Percentiles rank a stretch among this genome's conserved stretches.
These are phyloP conservation scores for Stemphylium beticola DNA, from an alignment of 2,329 filamentous ascomycete species.

Conservation along the genomic window DNA sequence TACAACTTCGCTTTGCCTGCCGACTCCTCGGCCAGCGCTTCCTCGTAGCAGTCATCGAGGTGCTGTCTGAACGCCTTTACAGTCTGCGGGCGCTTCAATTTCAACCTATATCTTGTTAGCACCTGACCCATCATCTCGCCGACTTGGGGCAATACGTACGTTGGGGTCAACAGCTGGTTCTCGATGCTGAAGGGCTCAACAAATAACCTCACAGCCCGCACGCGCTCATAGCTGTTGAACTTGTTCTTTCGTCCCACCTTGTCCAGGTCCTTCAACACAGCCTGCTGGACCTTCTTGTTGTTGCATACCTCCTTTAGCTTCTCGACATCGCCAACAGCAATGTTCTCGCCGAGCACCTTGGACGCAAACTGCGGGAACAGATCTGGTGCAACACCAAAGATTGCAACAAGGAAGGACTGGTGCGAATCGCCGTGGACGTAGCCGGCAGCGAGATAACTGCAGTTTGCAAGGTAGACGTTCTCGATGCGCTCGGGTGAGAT, in stretches of 20 bases:
- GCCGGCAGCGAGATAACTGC: constrained; percentile 76
- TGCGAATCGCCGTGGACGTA: constrained; percentile 91
- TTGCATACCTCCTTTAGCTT: constrained; percentile 71
- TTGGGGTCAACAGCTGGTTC: constrained; percentile 87
- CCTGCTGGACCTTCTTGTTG: constrained; percentile 73
- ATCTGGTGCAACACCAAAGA: constrained; percentile 88
- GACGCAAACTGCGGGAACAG: constrained; percentile 81
- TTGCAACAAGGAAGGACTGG: constrained; percentile 79
- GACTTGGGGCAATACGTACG: constrained; percentile 64
- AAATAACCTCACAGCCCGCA: constrained; percentile 75
- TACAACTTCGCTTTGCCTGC: constrained; percentile 58
- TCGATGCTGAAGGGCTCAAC: constrained; percentile 92
- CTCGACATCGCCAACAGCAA: constrained; percentile 68
- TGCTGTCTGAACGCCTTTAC: constrained; percentile 66
- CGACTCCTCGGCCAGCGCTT: constrained; percentile 54
- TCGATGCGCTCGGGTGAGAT: constrained; percentile 97
- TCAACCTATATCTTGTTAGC: constrained; percentile 59
- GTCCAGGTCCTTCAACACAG: constrained; percentile 79
- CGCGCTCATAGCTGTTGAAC: constrained; percentile 89
- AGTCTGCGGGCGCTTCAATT: constrained; percentile 73
- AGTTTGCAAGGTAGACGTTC: constrained; percentile 87
- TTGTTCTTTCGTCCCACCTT: constrained; percentile 80
- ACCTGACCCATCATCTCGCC: neutral
- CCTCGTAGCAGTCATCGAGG: constrained; percentile 67
- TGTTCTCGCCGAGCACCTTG: constrained; percentile 72